A percentile compares a stretch with the other conserved stretches of the same genome.
Evolutionary conservation across 1,284 basidiomycete species (phyloP).

Genomic region (Trametes hirsuta): DNA sequence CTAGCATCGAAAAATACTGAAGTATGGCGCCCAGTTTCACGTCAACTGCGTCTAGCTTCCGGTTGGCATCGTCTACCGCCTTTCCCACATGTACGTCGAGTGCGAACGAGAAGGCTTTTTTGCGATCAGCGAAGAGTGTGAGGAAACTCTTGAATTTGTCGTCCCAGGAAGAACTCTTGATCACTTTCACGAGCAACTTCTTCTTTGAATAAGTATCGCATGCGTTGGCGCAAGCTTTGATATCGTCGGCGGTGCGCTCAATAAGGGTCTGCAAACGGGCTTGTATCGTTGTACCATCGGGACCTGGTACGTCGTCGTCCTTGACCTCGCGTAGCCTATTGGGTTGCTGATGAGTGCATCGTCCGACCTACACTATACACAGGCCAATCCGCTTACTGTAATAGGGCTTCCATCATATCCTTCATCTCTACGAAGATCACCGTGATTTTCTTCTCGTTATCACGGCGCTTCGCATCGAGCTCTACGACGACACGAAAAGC

Average conservation of each 20-base stretch:
- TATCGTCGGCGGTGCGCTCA: slow-evolving; percentile 29
- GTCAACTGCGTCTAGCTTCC: slow-evolving; percentile 29
- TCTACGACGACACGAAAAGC: slow-evolving; percentile 47
- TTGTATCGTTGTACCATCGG: slow-evolving; percentile 25
- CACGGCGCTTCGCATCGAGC: slow-evolving; percentile 42
- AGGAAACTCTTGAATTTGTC: slow-evolving; percentile 35
- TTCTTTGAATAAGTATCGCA: slow-evolving; percentile 37
- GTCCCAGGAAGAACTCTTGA: slow-evolving; percentile 43
- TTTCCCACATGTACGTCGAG: slow-evolving; percentile 39
- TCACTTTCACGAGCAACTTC: slow-evolving; percentile 36
- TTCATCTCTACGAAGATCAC: slow-evolving; percentile 47
- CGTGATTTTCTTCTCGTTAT: slow-evolving; percentile 47
- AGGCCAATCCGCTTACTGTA: slow-evolving; percentile 36
- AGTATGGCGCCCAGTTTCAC: too few species aligned
- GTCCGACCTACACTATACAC: not conserved
- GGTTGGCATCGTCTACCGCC: slow-evolving; percentile 37
- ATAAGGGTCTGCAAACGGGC: slow-evolving; percentile 22
- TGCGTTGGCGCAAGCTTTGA: slow-evolving; percentile 33
- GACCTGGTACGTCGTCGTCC: slow-evolving; percentile 10
- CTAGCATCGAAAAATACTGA: too few species aligned
- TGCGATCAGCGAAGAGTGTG: slow-evolving; percentile 36
- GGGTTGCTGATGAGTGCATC: too few species aligned
- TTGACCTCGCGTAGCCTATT: not conserved
- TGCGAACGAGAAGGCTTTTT: slow-evolving; percentile 36
- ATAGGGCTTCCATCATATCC: slow-evolving; percentile 46